Conservation (phyloP, 2,329 filamentous ascomycete species). For the Cladophialophora bantiana region DNA sequence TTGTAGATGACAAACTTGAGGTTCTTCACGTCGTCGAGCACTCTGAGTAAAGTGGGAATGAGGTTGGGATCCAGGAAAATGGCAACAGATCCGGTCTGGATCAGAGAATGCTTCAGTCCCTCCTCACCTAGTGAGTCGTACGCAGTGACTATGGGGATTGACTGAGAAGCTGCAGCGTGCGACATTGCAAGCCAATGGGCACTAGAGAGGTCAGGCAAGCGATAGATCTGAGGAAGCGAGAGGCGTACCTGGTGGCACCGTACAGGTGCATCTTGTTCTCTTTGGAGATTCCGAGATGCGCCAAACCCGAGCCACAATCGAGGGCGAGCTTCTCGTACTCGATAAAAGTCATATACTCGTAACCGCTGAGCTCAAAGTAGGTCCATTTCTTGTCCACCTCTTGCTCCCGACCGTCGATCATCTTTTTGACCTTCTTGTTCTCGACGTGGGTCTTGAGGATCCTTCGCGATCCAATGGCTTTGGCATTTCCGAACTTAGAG, state of each 20-base stretch:
- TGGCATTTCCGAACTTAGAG: slow-evolving; percentile 66
- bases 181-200: slow-evolving; percentile 84
- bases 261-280: slow-evolving; percentile 79
- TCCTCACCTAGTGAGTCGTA: slow-evolving; percentile 49
- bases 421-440: slow-evolving; percentile 88
- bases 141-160: slow-evolving; percentile 82
- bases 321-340: slow-evolving; percentile 77
- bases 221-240: not conserved
- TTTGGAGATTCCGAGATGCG: slow-evolving; percentile 73
- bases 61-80: slow-evolving; percentile 47
- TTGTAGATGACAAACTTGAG: slow-evolving; percentile 64
- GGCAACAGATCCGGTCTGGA: slow-evolving; percentile 44
- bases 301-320: slow-evolving; percentile 74
- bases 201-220: slow-evolving; percentile 53
- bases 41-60: slow-evolving; percentile 59
- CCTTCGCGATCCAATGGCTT: slow-evolving; percentile 73
- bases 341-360: slow-evolving; percentile 77
- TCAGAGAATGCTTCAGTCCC: slow-evolving; percentile 45
- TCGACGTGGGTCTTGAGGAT: slow-evolving; percentile 81
- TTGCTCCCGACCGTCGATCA: slow-evolving; percentile 77
- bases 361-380: slow-evolving; percentile 82
- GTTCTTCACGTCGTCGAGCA: slow-evolving; percentile 60
- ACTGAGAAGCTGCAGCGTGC: slow-evolving; percentile 80
- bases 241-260: slow-evolving; percentile 75
- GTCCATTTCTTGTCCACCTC: slow-evolving; percentile 91